Percentiles rank a stretch among this genome's conserved stretches.
phyloP scores from a whole-genome alignment of 257 asterid genomes.

The Solanum rostratum region DNA sequence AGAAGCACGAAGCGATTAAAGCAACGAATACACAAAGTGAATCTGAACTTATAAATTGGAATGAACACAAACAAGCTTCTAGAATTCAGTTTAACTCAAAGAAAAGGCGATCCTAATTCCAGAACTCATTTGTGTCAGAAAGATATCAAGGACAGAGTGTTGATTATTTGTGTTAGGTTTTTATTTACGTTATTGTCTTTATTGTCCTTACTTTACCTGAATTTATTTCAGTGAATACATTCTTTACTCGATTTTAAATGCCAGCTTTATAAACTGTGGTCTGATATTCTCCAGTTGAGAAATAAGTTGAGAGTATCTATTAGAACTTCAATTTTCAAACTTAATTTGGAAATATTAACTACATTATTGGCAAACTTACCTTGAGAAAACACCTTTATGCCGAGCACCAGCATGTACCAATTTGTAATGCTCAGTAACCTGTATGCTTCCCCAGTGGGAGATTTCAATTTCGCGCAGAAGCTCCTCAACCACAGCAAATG shows the following conservation, averaged over 20 bases:
- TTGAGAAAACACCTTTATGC: slow-evolving; percentile 87
- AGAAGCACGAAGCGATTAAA: slow-evolving; percentile 9
- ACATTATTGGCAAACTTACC: slow-evolving; percentile 35
- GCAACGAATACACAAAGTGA: not conserved
- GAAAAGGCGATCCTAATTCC: not conserved
- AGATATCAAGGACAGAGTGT: not conserved
- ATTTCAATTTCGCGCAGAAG: slow-evolving; percentile 96
- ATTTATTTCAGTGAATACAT: not conserved
- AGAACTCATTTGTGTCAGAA: not conserved
- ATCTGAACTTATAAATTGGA: not conserved
- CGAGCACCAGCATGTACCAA: slow-evolving; percentile 90
- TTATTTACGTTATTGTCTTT: not conserved
- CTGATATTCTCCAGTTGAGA: not conserved
- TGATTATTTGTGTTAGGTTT: not conserved
- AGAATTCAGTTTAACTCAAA: not conserved
- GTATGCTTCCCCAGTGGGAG: slow-evolving; percentile 97
- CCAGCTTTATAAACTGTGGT: not conserved
- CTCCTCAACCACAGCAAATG: slow-evolving; percentile 98
- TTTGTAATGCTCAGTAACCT: slow-evolving; percentile 75
- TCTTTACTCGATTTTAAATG: not conserved
- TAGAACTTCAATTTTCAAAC: not conserved
- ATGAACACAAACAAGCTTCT: not conserved
- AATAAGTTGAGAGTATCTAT: not conserved
- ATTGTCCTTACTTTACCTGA: not conserved
- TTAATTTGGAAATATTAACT: not conserved